Evolutionary conservation across 2,329 filamentous ascomycete species (phyloP), one percentile per base, ranked within the genome.

Genomic region (Alternaria rosae): DNA sequence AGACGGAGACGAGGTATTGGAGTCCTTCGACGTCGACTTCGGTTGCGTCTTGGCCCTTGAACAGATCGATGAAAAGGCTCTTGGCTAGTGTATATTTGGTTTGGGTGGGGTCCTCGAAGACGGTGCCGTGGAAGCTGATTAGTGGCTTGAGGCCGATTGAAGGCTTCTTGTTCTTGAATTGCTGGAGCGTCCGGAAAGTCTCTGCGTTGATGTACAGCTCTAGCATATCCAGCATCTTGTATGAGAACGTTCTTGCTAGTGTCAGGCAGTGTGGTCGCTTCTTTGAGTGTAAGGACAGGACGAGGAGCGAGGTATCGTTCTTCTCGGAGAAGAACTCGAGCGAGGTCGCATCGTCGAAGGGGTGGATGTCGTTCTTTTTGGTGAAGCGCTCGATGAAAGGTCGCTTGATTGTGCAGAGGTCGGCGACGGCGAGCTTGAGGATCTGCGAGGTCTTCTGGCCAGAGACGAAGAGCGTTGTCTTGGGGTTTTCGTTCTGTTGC

Each of bases 251-350:
- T 66, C 95, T 89, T 42, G 91, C 85, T 47, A 98, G 81, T 0
- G 93, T 97, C 72, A 99, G 79, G 65, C 90, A 90, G 81, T 99
- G 93, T 6, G 94, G 94, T n/a, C 95, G 87, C 86, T 98, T 99
- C 86, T 98, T 99, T 80, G 87, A 92, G 80, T 90, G 91, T 78
- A 88, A 90, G 54, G 90, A 94, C 73, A 97, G 97, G 69, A 95
- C 86, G 69, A 97, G 86, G 50, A 97, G 84, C 47, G 89, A 91
- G 74, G 92, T 90, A 80, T 99, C 95, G 82, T 99, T 99, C 85
- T 98, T 99, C 78, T 94, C 90, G 66, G 91, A 91, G 84, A 99
- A 94, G 84, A 99, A 99, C 82, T 97, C 93, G 69, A 98, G 87
- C 55, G 91, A 94, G 26, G 90, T 85, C 67, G 91, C 84, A 78